Conservation (phyloP, 2,329 filamentous ascomycete species). For the Aspergillus novoparasiticus region DNA sequence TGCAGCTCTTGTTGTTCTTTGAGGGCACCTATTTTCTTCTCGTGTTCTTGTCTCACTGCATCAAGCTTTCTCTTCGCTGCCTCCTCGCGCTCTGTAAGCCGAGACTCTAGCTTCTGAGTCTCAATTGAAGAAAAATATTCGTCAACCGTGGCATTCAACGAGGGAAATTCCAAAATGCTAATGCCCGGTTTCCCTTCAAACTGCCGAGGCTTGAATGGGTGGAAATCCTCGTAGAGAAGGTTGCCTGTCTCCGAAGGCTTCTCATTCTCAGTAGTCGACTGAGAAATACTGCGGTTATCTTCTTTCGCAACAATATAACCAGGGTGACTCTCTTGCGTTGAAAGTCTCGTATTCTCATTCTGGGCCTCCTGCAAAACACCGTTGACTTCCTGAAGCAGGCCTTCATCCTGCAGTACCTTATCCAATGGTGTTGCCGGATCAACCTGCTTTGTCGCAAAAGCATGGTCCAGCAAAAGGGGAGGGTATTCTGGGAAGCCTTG, state of each 20-base stretch:
- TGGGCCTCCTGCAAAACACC: slow-evolving; percentile 70
- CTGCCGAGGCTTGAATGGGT: slow-evolving; percentile 84
- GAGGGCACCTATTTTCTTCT: slow-evolving; percentile 79
- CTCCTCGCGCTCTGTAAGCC: slow-evolving; percentile 78
- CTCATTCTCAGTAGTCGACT: slow-evolving; percentile 41
- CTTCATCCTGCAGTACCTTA: slow-evolving; percentile 68
- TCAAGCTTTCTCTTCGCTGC: slow-evolving; percentile 82
- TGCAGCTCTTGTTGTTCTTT: slow-evolving; percentile 81
- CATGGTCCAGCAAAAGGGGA: slow-evolving; percentile 84
- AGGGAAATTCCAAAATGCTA: slow-evolving; percentile 74
- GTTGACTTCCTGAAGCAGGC: slow-evolving; percentile 67
- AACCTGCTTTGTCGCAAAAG: slow-evolving; percentile 69
- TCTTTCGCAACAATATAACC: slow-evolving; percentile 86
- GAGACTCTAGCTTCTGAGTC: slow-evolving; percentile 85
- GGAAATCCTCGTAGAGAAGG: slow-evolving; percentile 89
- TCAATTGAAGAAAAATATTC: slow-evolving; percentile 97
- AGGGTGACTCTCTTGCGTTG: slow-evolving; percentile 64
- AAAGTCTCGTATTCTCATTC: slow-evolving; percentile 69
- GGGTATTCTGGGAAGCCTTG: slow-evolving; percentile 86
- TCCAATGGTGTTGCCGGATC: slow-evolving; percentile 69
- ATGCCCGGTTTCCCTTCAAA: slow-evolving; percentile 68
- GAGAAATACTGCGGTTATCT: slow-evolving; percentile 36
- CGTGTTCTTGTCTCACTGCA: slow-evolving; percentile 79
- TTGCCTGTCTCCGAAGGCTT: slow-evolving; percentile 35
- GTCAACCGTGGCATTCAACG: slow-evolving; percentile 91